A percentile compares a stretch with the other conserved stretches of the same genome.
These are phyloP conservation scores for Trichosporon inkin DNA, from an alignment of 1,284 basidiomycete species.

Conservation along the genomic window DNA sequence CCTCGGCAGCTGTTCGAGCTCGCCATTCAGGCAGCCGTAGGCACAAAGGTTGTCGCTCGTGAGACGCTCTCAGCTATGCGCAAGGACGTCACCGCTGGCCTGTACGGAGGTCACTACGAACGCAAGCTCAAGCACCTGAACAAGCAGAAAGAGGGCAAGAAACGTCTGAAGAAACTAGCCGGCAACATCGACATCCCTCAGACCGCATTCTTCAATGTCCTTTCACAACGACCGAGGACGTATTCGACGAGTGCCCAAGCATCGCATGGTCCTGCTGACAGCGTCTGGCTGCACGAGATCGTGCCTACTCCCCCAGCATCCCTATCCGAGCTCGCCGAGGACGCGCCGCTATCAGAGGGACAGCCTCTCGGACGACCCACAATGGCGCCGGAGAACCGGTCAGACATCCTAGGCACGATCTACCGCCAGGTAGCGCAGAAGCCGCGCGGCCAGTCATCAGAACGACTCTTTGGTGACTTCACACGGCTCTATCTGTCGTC, in stretches of 20 bases:
- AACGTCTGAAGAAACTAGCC: constrained; percentile 69
- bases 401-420: constrained; percentile 18
- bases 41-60: constrained; percentile 79
- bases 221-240: constrained; percentile 55
- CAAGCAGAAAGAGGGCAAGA: constrained; percentile 89
- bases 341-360: not conserved
- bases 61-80: constrained; percentile 80
- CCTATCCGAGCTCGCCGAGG: not conserved
- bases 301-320: not conserved
- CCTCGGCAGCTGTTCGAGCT: constrained; percentile 92
- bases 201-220: constrained; percentile 82
- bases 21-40: constrained; percentile 73
- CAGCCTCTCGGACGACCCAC: constrained; percentile 8
- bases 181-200: constrained; percentile 85
- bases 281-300: constrained; percentile 4
- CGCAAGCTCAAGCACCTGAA: constrained; percentile 86
- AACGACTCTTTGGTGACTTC: constrained; percentile 27
- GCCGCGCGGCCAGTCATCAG: constrained; percentile 8
- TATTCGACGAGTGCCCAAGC: constrained; percentile 27
- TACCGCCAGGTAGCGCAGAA: constrained; percentile 7
- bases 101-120: constrained; percentile 91
- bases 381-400: constrained; percentile 17
- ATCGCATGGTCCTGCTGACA: not conserved
- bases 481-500: constrained; percentile 30
- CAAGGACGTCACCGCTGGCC: constrained; percentile 90